Conservation (phyloP, 805 yeast species). For the Teunomyces kruisii region DNA sequence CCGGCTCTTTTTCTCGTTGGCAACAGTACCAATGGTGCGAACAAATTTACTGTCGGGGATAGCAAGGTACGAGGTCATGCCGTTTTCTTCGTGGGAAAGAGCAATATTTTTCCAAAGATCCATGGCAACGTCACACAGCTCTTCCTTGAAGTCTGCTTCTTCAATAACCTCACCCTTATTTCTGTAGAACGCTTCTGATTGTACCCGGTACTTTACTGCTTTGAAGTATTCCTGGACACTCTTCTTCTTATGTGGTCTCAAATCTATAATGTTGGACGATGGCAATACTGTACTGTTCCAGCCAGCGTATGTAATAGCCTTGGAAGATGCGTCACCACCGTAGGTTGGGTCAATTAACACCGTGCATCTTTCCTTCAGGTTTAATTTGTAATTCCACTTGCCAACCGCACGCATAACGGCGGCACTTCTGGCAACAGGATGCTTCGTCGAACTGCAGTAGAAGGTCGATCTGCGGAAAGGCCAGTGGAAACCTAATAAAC, state of each 20-base stretch:
- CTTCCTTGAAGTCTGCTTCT: constrained; percentile 27
- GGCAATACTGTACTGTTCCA: constrained; percentile 38
- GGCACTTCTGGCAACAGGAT: constrained; percentile 42
- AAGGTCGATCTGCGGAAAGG: constrained; percentile 43
- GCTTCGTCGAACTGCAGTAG: constrained; percentile 36
- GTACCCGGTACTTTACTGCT: constrained; percentile 41
- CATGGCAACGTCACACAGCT: constrained; percentile 30
- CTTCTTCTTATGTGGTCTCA: constrained; percentile 32
- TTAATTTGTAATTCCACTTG: constrained; percentile 28
- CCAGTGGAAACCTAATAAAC: constrained; percentile 45
- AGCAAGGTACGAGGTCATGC: constrained; percentile 36
- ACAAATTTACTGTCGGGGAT: constrained; percentile 33
- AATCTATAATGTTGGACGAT: constrained; percentile 40
- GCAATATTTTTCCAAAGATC: constrained; percentile 41
- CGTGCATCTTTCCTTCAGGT: constrained; percentile 24
- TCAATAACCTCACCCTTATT: constrained; percentile 37
- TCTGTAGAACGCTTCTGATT: constrained; percentile 29
- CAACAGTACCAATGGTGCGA: constrained; percentile 23
- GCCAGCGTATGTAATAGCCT: constrained; percentile 35
- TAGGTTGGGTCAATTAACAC: constrained; percentile 40
- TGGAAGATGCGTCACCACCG: constrained; percentile 28
- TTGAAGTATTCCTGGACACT: constrained; percentile 36
- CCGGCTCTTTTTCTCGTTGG: constrained; percentile 23
- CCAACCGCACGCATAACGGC: constrained; percentile 38
- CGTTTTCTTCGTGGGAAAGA: constrained; percentile 32